Evolutionary conservation across 2,329 filamentous ascomycete species (phyloP).

Genomic region (Allantophomopsis cytisporea): DNA sequence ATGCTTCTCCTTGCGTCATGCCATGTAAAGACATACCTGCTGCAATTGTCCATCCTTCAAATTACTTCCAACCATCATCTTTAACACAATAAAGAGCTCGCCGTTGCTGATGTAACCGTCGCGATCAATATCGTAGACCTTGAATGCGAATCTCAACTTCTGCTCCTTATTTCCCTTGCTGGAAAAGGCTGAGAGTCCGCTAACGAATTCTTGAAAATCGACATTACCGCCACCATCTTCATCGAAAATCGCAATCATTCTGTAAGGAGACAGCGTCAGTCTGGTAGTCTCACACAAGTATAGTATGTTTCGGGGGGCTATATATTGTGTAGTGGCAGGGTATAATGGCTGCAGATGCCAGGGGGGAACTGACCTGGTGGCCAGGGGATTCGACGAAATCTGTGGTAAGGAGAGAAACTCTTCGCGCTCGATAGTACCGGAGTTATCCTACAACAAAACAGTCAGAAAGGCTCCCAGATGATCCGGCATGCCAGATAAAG

Average conservation of each 20-base stretch:
- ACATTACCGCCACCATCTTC: slow-evolving; percentile 96
- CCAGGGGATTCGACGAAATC: slow-evolving; percentile 94
- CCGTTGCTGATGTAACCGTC: slow-evolving; percentile 98
- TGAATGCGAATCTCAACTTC: slow-evolving; percentile 95
- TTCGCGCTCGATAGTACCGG: slow-evolving; percentile 94
- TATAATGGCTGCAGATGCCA: background rate
- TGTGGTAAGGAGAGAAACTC: slow-evolving; percentile 95
- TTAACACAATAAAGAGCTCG: slow-evolving; percentile 96
- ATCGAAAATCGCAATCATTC: slow-evolving; percentile 99
- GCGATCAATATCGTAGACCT: slow-evolving; percentile 98
- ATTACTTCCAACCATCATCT: slow-evolving; percentile 99
- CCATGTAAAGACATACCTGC: slow-evolving; percentile 31
- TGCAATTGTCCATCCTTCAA: slow-evolving; percentile 97
- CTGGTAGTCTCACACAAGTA: background rate
- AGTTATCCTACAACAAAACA: slow-evolving; percentile 62
- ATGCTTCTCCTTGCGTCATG: no score
- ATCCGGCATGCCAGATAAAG: slow-evolving; percentile 1
- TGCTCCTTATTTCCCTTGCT: slow-evolving; percentile 99
- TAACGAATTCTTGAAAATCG: slow-evolving; percentile 98
- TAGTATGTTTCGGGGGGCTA: background rate
- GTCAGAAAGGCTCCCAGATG: background rate
- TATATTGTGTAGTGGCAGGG: no score
- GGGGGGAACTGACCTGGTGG: slow-evolving; percentile 55
- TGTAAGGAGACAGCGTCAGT: slow-evolving; percentile 19
- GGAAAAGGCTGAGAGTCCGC: slow-evolving; percentile 86